Evolutionary conservation across 108 stramenopile species (phyloP).

Genomic region (Fistulifera pelliculosa): DNA sequence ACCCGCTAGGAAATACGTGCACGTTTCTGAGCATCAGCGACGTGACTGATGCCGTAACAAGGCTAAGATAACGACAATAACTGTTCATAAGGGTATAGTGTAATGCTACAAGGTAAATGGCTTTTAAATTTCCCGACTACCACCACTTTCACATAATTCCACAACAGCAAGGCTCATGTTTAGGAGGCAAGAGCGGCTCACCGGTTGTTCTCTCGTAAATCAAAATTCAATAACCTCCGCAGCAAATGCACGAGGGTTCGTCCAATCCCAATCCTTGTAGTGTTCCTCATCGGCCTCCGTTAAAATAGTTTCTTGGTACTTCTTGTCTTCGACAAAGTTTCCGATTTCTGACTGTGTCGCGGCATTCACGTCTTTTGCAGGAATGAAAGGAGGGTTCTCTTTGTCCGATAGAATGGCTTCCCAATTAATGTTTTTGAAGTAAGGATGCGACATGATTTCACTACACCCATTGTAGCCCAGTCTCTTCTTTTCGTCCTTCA

Average conservation of each 20-base stretch:
- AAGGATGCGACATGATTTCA: constrained; percentile 92
- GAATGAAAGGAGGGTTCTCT: constrained; percentile 72
- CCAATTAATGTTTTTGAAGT: constrained; percentile 78
- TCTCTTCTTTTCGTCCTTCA: constrained; percentile 71
- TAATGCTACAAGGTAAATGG: too few species aligned
- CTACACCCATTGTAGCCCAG: constrained; percentile 75
- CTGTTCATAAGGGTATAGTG: too few species aligned
- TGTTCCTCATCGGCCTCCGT: constrained; percentile 55
- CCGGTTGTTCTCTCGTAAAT: constrained; percentile 82
- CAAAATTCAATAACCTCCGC: constrained; percentile 82
- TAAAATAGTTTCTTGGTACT: constrained; percentile 53
- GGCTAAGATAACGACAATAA: too few species aligned
- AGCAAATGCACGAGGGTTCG: constrained; percentile 65
- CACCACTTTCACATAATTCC: constrained; percentile 1
- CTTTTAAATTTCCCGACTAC: too few species aligned
- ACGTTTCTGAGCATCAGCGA: constrained; percentile 8
- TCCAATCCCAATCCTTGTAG: constrained; percentile 81
- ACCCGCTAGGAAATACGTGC: constrained; percentile 45
- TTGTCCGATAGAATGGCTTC: constrained; percentile 68
- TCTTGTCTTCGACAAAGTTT: constrained; percentile 69
- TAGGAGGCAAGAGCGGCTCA: constrained; percentile 61
- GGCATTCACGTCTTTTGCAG: constrained; percentile 90
- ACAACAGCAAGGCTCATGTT: constrained; percentile 41
- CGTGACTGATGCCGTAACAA: neutral
- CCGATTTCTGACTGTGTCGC: constrained; percentile 84